phyloP scores from a whole-genome alignment of 805 yeast genomes.

The Candida germanica region DNA sequence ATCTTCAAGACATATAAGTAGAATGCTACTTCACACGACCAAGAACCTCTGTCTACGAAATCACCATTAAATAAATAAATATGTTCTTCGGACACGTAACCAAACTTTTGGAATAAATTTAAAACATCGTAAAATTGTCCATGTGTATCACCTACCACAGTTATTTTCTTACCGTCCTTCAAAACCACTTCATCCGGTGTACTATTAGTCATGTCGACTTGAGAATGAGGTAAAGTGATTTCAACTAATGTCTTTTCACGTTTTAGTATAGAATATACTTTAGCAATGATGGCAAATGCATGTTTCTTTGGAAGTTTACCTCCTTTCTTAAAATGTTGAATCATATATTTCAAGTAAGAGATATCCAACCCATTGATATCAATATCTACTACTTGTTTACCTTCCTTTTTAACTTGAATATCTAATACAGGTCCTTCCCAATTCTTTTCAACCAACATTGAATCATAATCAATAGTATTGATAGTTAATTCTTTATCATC shows the following conservation, averaged over 20 bases:
- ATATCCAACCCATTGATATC: conserved; percentile 42
- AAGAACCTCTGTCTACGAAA: conserved; percentile 95
- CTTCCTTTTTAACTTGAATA: conserved; percentile 30
- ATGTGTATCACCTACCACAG: conserved; percentile 97
- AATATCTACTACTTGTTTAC: conserved; percentile 23
- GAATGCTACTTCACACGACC: conserved; percentile 96
- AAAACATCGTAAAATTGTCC: conserved; percentile 93
- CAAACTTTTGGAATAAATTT: conserved; percentile 72
- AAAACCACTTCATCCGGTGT: conserved; percentile 20
- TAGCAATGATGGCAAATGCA: conserved; percentile 76
- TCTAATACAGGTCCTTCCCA: conserved; percentile 60
- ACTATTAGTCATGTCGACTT: conserved; percentile 11
- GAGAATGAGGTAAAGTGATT: conserved; percentile 41
- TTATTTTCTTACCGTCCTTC: conserved; percentile 45
- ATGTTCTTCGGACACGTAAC: conserved; percentile 64
- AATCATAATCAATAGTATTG: conserved; percentile 45
- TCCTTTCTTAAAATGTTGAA: conserved; percentile 70
- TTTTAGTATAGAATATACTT: conserved; percentile 60
- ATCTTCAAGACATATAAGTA: conserved; percentile 74
- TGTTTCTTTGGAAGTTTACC: conserved; percentile 75
- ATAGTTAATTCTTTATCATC: conserved; percentile 57
- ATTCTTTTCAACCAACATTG: conserved; percentile 47
- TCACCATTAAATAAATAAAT: conserved; percentile 92
- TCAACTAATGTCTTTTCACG: conserved; percentile 77
- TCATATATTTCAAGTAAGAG: conserved; percentile 61